Evolutionary conservation across 192 early-diverging fungal genomes (phyloP), one percentile per base, ranked within the genome.

Genomic region (Podila epicladia): DNA sequence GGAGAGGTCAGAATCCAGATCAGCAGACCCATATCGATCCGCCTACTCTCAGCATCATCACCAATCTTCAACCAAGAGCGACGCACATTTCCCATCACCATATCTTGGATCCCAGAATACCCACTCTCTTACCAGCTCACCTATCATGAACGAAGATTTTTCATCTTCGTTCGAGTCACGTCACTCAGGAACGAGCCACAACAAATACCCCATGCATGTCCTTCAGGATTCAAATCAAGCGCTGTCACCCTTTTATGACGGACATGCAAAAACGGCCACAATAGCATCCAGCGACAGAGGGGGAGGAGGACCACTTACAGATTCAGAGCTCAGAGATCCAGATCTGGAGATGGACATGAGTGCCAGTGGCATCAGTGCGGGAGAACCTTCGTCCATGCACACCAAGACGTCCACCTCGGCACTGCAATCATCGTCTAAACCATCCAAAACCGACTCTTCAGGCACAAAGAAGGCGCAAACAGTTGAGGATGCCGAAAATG

Each of bases 151-250:
- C 49, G 71, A 73, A 0, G 76, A 80, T 24, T 80, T 80, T 45
- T 80, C 77, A 55, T 80, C 77, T 29, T 73, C 71, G 6, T 80
- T 80, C 60, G 77, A 80, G 19, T 80, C 77, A 4, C 65, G 71
- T 15, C 55, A 71, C n/a, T 80, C 77, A 12, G 59, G 58, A 20
- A 11, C 35, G 41, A 79, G 69, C 45, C 62, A 32, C 13, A 64
- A 67, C 29, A 41, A 41, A 72, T 79, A 79, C 75, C 70, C 75
- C 58, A 55, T 53, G 20, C 69, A 62, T 60, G 66, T 62, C 71
- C 71, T 73, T 53, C 77, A 80, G 71, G 77, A 69, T 20, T 73
- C 77, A 28, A 69, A 24, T 51, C 71, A 80, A 63, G 65, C 65
- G 15, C 31, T 72, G 48, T 72, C 70, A 45, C 57, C 76, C n/a